Base-by-base conservation (phyloP, 129 eudicot genomes). In the Saposhnikovia divaricata region DNA sequence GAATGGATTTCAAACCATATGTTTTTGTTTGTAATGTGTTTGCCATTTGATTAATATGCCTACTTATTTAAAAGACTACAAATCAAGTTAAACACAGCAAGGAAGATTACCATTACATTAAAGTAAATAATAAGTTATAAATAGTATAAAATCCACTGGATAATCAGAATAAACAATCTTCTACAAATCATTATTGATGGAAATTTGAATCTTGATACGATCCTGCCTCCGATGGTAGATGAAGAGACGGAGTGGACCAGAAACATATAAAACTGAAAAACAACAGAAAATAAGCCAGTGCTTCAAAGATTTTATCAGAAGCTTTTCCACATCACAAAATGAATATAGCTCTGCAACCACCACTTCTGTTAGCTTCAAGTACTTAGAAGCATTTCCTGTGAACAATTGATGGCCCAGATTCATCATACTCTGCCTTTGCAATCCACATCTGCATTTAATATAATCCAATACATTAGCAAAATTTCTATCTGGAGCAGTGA, bases 401-500 rank as follows among this genome's bases (percentile, higher is more conserved):
- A 71, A 71, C 75, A 71, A 71, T 71, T 71, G 75, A 71, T 34
- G 75, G 75, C 27, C 75, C 75, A 38, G 75, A 71, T 37, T 71
- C 75, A 71, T 71, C 75, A 7, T 71, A 71, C 75, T 71, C 75
- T 38, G 75, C 75, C 45, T 71, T 71, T 16, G 75, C 75, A 71
- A 71, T 71, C 75, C 75, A 71, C 75, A 71, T 71, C 75, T 71
- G 75, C 44, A 39, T 37, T 71, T 7, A 71, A 39, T 4, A 71
- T 18, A 13, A 38, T 71, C 27, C 25, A 38, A 16, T 38, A 14
- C 1, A 37, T 39, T 19, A 34, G 5, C 28, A 39, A 39, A 37
- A 39, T 0, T 71, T 70, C 13, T 38, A 7, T 31, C 46, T 71
- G 47, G 14, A 71, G 12, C 43, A 71, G n/a, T 70, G 4, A 38